Percentiles rank a stretch among this genome's conserved stretches.
Evolutionary conservation across 2,329 filamentous ascomycete species (phyloP).

Genomic region (Microthyrium microscopicum): DNA sequence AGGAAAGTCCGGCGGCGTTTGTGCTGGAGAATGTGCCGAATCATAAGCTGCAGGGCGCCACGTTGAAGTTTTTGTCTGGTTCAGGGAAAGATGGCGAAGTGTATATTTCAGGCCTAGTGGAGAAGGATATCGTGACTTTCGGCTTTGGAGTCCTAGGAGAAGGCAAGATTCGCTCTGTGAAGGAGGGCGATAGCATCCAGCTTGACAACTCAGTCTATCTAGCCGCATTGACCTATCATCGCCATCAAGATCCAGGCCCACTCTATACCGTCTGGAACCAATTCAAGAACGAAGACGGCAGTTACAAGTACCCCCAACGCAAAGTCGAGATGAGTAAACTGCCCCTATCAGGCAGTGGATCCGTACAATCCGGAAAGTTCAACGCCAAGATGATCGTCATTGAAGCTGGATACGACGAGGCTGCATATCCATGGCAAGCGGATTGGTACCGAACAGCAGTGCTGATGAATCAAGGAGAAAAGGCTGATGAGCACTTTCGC

Average conservation of each 20-base stretch:
- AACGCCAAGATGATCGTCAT: slow-evolving; percentile 8
- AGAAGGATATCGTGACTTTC: not conserved
- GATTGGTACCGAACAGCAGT: slow-evolving; percentile 7
- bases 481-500: slow-evolving; percentile 2
- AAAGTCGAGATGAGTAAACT: not conserved
- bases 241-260: not conserved
- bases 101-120: not conserved
- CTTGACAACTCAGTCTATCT: slow-evolving; percentile 3
- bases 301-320: slow-evolving; percentile 1
- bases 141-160: not conserved
- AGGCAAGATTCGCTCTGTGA: not conserved
- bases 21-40: not conserved
- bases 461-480: not conserved
- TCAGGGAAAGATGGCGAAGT: not conserved
- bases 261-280: slow-evolving; percentile 3
- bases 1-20: not conserved
- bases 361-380: slow-evolving; percentile 6
- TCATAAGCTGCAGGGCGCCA: not conserved
- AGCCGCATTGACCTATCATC: slow-evolving; percentile 1
- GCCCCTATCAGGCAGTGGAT: not conserved
- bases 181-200: not conserved
- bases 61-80: not conserved
- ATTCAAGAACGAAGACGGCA: not conserved
- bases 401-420: slow-evolving; percentile 6
- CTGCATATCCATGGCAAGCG: slow-evolving; percentile 8